Evolutionary conservation across 129 eudicot species (phyloP).

Genomic region (Flaveria robusta): DNA sequence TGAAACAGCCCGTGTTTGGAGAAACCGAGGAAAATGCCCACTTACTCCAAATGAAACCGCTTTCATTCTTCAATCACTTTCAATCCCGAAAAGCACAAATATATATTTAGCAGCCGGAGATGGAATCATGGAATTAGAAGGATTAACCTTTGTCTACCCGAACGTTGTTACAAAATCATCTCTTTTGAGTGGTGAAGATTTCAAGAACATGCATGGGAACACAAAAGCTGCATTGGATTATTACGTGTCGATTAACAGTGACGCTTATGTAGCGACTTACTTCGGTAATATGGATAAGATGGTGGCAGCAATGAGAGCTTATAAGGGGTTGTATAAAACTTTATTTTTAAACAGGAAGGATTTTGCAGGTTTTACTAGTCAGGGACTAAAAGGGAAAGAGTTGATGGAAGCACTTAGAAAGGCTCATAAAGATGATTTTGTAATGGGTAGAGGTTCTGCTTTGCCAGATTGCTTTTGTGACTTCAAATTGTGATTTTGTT

Average conservation of each 20-base stretch:
- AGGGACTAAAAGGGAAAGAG: conserved; percentile 60
- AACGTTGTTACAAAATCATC: conserved; percentile 68
- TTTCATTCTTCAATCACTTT: conserved; percentile 71
- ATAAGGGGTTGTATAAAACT: conserved; percentile 67
- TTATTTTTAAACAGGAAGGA: conserved; percentile 66
- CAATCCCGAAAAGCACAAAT: conserved; percentile 67
- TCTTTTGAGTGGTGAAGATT: conserved; percentile 65
- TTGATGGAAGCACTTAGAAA: conserved; percentile 62
- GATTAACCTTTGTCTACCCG: conserved; percentile 67
- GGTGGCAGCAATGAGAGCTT: conserved; percentile 96
- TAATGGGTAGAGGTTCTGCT: conserved; percentile 86
- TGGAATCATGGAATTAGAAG: conserved; percentile 86
- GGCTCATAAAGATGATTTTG: conserved; percentile 75
- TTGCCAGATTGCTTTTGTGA: conserved; percentile 96
- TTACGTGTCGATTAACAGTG: conserved; percentile 86
- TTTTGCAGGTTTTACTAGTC: conserved; percentile 55
- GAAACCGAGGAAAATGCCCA: conserved; percentile 93
- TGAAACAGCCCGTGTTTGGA: conserved; percentile 80
- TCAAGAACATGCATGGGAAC: conserved; percentile 86
- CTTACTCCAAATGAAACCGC: conserved; percentile 94
- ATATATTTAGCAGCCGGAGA: conserved; percentile 98
- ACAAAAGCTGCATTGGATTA: conserved; percentile 97
- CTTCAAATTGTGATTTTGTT: conserved; percentile 54
- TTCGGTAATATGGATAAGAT: conserved; percentile 98
- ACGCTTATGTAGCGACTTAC: conserved; percentile 82